Percentiles rank a stretch among this genome's conserved stretches.
phyloP scores from a whole-genome alignment of 345 rosid genomes.

The Populus ilicifolia region DNA sequence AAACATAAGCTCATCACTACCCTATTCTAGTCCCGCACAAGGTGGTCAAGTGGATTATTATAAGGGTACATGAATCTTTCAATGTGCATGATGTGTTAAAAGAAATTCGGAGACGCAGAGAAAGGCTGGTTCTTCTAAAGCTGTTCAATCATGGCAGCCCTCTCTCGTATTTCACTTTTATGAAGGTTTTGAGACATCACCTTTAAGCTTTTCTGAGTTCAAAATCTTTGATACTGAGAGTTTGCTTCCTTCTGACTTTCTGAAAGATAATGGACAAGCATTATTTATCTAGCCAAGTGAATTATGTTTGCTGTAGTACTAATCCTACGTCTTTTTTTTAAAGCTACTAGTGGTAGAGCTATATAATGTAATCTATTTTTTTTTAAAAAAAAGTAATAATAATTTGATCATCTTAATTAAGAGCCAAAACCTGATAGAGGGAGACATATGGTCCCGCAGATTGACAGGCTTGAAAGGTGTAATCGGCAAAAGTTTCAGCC shows the following conservation, averaged over 20 bases:
- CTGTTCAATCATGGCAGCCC: conserved; percentile 24
- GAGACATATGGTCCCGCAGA: not conserved
- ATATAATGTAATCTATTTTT: not conserved
- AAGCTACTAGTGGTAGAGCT: not conserved
- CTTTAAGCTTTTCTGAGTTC: not conserved
- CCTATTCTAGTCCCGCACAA: not conserved
- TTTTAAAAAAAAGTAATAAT: not conserved
- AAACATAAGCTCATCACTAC: not conserved
- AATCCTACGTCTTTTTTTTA: not conserved
- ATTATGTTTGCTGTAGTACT: not conserved
- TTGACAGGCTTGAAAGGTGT: conserved; percentile 14
- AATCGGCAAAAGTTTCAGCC: not conserved
- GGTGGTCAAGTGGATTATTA: not conserved
- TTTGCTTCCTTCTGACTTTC: not conserved
- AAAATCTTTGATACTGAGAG: not conserved
- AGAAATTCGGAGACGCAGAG: not conserved
- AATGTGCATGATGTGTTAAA: not conserved
- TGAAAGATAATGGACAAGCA: not conserved
- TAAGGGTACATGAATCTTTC: not conserved
- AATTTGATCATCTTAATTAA: not conserved
- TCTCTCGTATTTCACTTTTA: conserved; percentile 10
- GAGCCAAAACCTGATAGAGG: not conserved
- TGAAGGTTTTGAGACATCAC: conserved; percentile 1
- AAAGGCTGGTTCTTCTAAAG: conserved; percentile 13
- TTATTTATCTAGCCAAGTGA: not conserved